Conservation (phyloP, 139 green algal genomes). For the Dunaliella sp. region DNA sequence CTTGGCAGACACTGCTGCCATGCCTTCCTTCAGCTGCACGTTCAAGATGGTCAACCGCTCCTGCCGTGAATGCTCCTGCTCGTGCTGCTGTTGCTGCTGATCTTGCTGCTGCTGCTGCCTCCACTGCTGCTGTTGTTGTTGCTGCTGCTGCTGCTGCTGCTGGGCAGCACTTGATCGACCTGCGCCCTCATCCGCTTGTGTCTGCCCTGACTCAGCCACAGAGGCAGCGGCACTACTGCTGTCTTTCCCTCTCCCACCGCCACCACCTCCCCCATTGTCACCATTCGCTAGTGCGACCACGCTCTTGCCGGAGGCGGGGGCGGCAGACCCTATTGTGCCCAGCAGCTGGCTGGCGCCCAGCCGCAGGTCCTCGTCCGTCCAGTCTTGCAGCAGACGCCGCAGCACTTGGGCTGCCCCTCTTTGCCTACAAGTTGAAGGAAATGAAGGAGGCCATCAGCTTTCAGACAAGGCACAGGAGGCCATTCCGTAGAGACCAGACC, state of each 20-base stretch:
- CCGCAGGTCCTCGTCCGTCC: slow-evolving; percentile 18
- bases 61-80: not conserved
- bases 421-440: no score
- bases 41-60: not conserved
- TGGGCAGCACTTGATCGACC: not conserved
- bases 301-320: not conserved
- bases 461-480: no score
- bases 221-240: not conserved
- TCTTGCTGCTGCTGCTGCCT: no score
- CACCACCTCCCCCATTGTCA: slow-evolving; percentile 14
- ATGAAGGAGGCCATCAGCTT: no score
- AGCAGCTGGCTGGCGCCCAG: slow-evolving; percentile 23
- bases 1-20: not conserved
- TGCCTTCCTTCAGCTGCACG: not conserved
- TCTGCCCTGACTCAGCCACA: not conserved
- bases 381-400: slow-evolving; percentile 16
- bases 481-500: no score
- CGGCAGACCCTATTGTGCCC: not conserved
- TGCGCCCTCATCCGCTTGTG: not conserved
- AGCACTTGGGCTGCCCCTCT: slow-evolving; percentile 25
- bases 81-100: not conserved
- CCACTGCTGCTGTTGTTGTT: no score
- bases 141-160: not conserved
- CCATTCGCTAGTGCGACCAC: slow-evolving; percentile 20
- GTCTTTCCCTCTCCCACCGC: not conserved